Evolutionary conservation across 805 yeast genomes (phyloP), one percentile per base, ranked within the genome.

Genomic region (Starmerella sp.): DNA sequence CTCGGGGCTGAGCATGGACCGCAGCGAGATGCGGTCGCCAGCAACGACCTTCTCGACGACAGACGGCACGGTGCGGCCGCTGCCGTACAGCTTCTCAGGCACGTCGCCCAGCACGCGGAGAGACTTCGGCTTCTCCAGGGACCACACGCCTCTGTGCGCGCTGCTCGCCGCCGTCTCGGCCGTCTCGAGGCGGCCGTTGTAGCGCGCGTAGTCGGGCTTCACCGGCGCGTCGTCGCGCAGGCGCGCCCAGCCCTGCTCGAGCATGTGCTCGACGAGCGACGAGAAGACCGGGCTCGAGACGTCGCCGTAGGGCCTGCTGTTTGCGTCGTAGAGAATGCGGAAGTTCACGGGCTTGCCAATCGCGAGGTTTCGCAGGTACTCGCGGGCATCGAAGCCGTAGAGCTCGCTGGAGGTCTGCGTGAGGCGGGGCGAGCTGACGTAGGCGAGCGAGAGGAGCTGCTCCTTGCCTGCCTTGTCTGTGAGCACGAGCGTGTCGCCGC

Each of bases 11-110:
- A 78, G 63, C 53, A 81, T 60, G 11, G 81, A 66, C 42, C 95
- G 77, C 11, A 79, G 77, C 39, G 83, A 71, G n/a, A 86, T 68
- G 48, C 95, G 73, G 69, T 87, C 95, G 49, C 95, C 96, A 58
- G 82, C 73, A 56, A 86, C 75, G 35, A 83, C 93, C 63, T 77
- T 81, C 69, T 87, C 95, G 30, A 87, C 83, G 54, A 87, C 76
- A 35, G 86, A 75, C 15, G 74, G 69, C 49, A 78, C 67, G 30
- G 81, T 79, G n/a, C 67, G 54, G 32, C 61, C 59, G 35, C 64
- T 55, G 22, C 65, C 67, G 43, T 57, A 55, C n/a, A 61, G 48
- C 15, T 43, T 51, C 11, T 49, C 49, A 13, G 70, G 67, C 10
- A 62, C 58, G 8, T 52, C 51, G 22, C 58, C 48, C 10, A 49